Evolutionary conservation across 805 yeast species (phyloP).

Genomic region (Starmerella sp.): DNA sequence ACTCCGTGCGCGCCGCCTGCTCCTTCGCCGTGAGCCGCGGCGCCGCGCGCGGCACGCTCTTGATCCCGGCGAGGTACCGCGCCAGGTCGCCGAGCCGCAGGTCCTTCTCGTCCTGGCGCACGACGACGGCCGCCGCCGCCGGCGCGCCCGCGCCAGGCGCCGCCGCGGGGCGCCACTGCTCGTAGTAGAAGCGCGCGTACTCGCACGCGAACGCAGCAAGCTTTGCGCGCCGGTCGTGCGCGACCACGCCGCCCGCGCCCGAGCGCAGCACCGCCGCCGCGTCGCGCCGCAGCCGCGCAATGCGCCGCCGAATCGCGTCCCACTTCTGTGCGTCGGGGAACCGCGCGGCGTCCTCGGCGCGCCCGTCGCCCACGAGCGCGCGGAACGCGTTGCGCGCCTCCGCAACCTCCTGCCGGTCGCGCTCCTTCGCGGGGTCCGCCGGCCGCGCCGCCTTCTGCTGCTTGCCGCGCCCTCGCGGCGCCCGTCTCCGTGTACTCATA

Average conservation of each 20-base stretch:
- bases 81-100: slow-evolving; percentile 2
- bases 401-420: neutral
- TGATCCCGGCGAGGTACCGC: neutral
- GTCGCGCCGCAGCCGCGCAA: neutral
- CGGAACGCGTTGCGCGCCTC: neutral
- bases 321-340: neutral
- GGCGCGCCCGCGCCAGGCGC: no score
- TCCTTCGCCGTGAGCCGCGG: neutral
- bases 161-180: no score
- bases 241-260: neutral
- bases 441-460: neutral
- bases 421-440: neutral
- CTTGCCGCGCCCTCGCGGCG: no score
- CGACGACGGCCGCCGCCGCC: neutral
- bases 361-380: neutral
- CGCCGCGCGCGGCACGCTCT: slow-evolving; percentile 6
- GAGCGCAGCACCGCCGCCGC: neutral
- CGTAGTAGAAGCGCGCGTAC: neutral
- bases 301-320: neutral
- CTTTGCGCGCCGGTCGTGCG: slow-evolving; percentile 5
- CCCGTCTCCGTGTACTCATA: no score
- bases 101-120: neutral
- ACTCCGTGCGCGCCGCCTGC: neutral
- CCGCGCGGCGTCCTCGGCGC: neutral
- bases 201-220: slow-evolving; percentile 2